Percentiles rank a stretch among this genome's conserved stretches.
phyloP scores from a whole-genome alignment of 371 early-diverging fungal species.

The Batkoa obscura region DNA sequence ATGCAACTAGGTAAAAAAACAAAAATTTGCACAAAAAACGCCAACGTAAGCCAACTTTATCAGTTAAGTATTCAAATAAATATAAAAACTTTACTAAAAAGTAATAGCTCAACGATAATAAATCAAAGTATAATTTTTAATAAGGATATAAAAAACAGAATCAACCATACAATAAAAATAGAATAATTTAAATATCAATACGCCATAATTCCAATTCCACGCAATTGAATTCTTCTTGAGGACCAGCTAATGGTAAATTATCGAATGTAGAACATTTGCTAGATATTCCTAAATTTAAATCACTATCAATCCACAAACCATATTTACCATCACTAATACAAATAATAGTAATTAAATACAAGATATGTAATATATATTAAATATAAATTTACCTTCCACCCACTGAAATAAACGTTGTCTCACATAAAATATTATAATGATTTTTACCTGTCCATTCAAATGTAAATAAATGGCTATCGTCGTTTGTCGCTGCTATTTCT shows the following conservation, averaged over 20 bases:
- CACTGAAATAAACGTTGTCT: slow-evolving; percentile 65
- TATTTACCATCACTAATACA: slow-evolving; percentile 47
- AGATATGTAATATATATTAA: not conserved
- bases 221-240: slow-evolving; percentile 7
- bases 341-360: not conserved
- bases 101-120: too few relatives aligned
- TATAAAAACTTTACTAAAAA: too few relatives aligned
- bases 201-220: slow-evolving; percentile 12
- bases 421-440: slow-evolving; percentile 70
- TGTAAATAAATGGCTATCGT: slow-evolving; percentile 21
- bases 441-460: slow-evolving; percentile 76
- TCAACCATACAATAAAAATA: too few relatives aligned
- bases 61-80: too few relatives aligned
- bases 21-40: too few relatives aligned
- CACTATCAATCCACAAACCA: slow-evolving; percentile 78
- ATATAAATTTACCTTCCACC: slow-evolving; percentile 59
- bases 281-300: slow-evolving; percentile 67
- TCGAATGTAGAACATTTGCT: slow-evolving; percentile 69
- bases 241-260: slow-evolving; percentile 21
- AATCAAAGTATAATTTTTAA: too few relatives aligned
- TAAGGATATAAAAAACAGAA: too few relatives aligned
- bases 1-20: too few relatives aligned
- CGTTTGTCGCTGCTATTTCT: not conserved
- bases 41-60: too few relatives aligned
- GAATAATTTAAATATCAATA: too few relatives aligned